Evolutionary conservation across 305 asterid genomes (phyloP).

Genomic region (Solanum hybrid): DNA sequence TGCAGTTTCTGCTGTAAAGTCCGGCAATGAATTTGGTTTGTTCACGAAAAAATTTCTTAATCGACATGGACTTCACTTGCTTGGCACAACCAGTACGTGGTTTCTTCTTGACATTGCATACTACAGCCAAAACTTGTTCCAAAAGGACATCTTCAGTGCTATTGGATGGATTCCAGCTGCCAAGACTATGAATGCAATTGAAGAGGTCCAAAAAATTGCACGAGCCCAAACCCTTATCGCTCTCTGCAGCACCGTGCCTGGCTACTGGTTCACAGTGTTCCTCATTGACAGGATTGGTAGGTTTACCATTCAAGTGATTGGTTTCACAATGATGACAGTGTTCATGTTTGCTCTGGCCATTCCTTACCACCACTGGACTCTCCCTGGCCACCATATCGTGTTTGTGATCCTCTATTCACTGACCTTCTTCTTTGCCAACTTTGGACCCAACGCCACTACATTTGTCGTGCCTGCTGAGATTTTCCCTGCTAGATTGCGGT

Average conservation of each 20-base stretch:
- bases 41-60: background rate
- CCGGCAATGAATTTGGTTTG: too few species aligned
- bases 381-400: background rate
- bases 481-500: constrained; percentile 15
- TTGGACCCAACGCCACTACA: constrained; percentile 43
- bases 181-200: background rate
- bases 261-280: constrained; percentile 2
- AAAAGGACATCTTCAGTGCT: background rate
- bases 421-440: constrained; percentile 39
- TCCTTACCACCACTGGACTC: too few species aligned
- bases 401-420: constrained; percentile 32
- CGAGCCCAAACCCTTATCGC: background rate
- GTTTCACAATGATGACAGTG: constrained; percentile 29
- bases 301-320: constrained; percentile 27
- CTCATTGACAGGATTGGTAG: constrained; percentile 32
- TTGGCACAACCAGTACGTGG: background rate
- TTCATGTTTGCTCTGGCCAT: too few species aligned
- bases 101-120: background rate
- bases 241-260: background rate
- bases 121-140: background rate
- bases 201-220: background rate
- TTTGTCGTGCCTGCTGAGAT: constrained; percentile 34
- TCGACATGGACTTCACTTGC: background rate
- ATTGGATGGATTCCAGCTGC: background rate
- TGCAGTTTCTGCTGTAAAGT: too few species aligned